Evolutionary conservation across 805 yeast species (phyloP).

Genomic region (Wickerhamomyces chambardii): DNA sequence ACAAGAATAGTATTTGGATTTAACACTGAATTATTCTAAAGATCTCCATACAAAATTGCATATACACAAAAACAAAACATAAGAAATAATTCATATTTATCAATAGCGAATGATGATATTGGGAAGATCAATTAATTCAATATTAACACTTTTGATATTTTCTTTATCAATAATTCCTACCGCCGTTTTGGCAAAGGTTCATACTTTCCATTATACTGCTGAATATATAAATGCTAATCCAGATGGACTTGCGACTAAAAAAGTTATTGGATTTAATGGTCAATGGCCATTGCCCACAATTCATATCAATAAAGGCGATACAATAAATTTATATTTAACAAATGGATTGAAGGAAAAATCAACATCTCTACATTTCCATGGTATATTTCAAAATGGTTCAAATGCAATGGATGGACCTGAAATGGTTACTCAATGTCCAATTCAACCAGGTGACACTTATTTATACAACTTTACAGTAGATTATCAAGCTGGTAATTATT

Average conservation of each 20-base stretch:
- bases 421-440: slow-evolving; percentile 74
- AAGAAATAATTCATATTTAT: too few species aligned
- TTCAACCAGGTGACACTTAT: slow-evolving; percentile 56
- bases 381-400: slow-evolving; percentile 57
- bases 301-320: slow-evolving; percentile 56
- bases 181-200: slow-evolving; percentile 27
- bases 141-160: too few species aligned
- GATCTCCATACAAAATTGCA: too few species aligned
- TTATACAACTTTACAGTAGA: slow-evolving; percentile 62
- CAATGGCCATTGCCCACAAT: slow-evolving; percentile 70
- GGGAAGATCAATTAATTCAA: too few species aligned
- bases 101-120: too few species aligned
- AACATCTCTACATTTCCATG: slow-evolving; percentile 76
- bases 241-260: slow-evolving; percentile 48
- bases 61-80: too few species aligned
- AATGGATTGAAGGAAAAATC: slow-evolving; percentile 44
- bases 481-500: slow-evolving; percentile 67
- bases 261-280: slow-evolving; percentile 59
- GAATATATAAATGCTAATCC: slow-evolving; percentile 58
- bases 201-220: slow-evolving; percentile 46
- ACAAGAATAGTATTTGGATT: too few species aligned
- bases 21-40: too few species aligned
- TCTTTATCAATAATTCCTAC: background rate
- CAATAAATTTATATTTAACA: slow-evolving; percentile 46
- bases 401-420: slow-evolving; percentile 73